Evolutionary conservation across 305 asterid genomes (phyloP).

Genomic region (Fraxinus sp.): DNA sequence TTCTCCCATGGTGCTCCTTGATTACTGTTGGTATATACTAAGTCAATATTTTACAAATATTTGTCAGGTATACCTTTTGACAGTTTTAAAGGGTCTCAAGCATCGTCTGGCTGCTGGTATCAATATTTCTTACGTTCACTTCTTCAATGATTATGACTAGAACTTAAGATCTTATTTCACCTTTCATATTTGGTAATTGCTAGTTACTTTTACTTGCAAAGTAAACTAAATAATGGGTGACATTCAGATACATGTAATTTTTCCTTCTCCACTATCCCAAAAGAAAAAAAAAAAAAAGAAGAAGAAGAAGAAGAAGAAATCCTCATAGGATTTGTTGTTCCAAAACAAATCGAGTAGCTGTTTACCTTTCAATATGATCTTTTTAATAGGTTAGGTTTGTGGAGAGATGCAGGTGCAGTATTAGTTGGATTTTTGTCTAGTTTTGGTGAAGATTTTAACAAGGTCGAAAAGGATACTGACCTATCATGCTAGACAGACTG

Average conservation of each 20-base stretch:
- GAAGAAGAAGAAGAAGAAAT: neutral
- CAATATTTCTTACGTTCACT: constrained; percentile 22
- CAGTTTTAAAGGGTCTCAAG: constrained; percentile 88
- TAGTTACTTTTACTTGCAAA: neutral
- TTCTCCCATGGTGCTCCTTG: neutral
- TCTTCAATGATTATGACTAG: neutral
- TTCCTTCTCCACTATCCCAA: neutral
- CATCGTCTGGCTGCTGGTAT: constrained; percentile 97
- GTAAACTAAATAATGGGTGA: neutral
- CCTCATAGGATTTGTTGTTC: neutral
- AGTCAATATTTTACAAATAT: constrained; percentile 20
- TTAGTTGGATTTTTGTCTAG: neutral
- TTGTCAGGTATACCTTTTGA: constrained; percentile 86
- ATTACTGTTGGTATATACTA: neutral
- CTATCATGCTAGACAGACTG: neutral
- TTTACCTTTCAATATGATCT: neutral
- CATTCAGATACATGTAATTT: neutral
- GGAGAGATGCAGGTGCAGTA: neutral
- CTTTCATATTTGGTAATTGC: neutral
- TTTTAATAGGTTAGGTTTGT: neutral
- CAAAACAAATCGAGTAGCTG: neutral
- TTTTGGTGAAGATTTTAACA: neutral
- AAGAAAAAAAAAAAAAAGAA: too few relatives aligned
- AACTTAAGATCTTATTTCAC: neutral
- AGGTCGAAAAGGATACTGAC: neutral